A percentile compares a stretch with the other conserved stretches of the same genome.
These are phyloP conservation scores for Mycoemilia scoparia DNA, from an alignment of 192 early-diverging fungal genomes.

Conservation along the genomic window DNA sequence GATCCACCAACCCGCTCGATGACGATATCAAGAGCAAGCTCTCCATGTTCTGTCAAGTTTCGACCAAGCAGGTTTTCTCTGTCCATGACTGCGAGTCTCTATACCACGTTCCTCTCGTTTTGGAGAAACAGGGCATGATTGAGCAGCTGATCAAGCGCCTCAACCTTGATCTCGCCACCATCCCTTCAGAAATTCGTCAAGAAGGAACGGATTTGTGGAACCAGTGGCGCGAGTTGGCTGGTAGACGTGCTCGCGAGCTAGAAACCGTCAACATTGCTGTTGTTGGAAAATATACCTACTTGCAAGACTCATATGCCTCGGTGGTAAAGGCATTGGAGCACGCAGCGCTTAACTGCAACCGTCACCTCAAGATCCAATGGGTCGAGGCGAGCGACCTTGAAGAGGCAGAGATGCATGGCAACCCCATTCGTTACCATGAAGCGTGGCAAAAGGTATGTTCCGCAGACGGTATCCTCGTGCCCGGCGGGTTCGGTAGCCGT, in stretches of 20 bases:
- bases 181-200: conserved; percentile 32
- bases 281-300: conserved; percentile 92
- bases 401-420: conserved; percentile 39
- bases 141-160: conserved; percentile 67
- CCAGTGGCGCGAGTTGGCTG: conserved; percentile 73
- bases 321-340: conserved; percentile 95
- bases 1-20: conserved; percentile 68
- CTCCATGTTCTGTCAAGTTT: conserved; percentile 99
- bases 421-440: conserved; percentile 89
- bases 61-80: conserved; percentile 74
- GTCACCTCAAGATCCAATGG: conserved; percentile 74
- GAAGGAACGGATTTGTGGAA: conserved; percentile 48
- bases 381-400: conserved; percentile 91
- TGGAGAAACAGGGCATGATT: conserved; percentile 72
- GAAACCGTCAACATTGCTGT: conserved; percentile 75
- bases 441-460: conserved; percentile 80
- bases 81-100: conserved; percentile 93
- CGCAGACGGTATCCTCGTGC: conserved; percentile 86
- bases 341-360: conserved; percentile 66
- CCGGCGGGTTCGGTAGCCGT: conserved; percentile 93
- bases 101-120: conserved; percentile 89
- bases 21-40: conserved; percentile 77
- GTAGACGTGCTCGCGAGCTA: conserved; percentile 53
- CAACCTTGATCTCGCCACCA: conserved; percentile 38
- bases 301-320: conserved; percentile 94